A percentile compares a stretch with the other conserved stretches of the same genome.
phyloP scores from a whole-genome alignment of 1,284 basidiomycete species.

The Moesziomyces antarcticus region DNA sequence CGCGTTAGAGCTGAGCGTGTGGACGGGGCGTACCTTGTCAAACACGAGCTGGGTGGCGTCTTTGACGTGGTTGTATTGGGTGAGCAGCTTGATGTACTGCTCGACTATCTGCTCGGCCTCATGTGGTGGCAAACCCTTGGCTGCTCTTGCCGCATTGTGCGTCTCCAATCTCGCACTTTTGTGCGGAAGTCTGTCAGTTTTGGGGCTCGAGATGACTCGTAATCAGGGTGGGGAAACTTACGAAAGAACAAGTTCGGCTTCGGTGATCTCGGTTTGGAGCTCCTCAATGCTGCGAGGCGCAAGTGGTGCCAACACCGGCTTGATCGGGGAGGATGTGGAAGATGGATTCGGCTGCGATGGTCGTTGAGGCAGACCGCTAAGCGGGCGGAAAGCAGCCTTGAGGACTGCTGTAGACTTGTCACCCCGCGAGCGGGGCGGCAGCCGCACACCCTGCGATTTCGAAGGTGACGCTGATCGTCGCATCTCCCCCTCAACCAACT shows the following conservation, averaged over 20 bases:
- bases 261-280: slow-evolving; percentile 22
- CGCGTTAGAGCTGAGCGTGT: too few relatives aligned
- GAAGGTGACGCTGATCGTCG: slow-evolving; percentile 37
- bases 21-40: slow-evolving; percentile 27
- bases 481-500: slow-evolving; percentile 1
- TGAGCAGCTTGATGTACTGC: slow-evolving; percentile 33
- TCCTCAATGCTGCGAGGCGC: slow-evolving; percentile 13
- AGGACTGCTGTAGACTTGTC: slow-evolving; percentile 15
- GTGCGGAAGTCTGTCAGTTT: too few relatives aligned
- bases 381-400: slow-evolving; percentile 28
- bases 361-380: slow-evolving; percentile 14
- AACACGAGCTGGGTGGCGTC: slow-evolving; percentile 32
- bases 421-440: not conserved
- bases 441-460: slow-evolving; percentile 5
- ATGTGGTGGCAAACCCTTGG: slow-evolving; percentile 14
- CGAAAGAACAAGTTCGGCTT: slow-evolving; percentile 24
- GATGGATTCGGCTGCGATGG: too few relatives aligned
- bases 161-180: slow-evolving; percentile 7
- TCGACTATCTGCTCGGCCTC: slow-evolving; percentile 27
- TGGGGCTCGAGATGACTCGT: too few relatives aligned
- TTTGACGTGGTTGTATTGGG: slow-evolving; percentile 43
- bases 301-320: not conserved
- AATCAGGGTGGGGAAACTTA: slow-evolving; percentile 6
- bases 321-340: too few relatives aligned
- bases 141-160: slow-evolving; percentile 22